Evolutionary conservation across 192 early-diverging fungal species (phyloP).

Genomic region (Entomortierella parvispora): DNA sequence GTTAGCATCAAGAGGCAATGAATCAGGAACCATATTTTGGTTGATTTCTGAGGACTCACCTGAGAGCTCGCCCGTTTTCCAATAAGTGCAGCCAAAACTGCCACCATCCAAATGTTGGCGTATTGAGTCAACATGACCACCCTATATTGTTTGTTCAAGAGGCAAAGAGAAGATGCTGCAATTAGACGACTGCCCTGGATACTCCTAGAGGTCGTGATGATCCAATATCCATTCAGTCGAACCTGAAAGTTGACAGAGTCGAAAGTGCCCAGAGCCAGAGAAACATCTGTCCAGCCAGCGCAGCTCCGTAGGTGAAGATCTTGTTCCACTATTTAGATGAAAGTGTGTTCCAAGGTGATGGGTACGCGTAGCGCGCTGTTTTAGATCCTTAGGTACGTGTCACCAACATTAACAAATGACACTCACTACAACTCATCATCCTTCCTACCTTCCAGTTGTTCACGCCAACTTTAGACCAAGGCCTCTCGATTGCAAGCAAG

Average conservation of each 20-base stretch:
- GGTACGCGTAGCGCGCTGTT: too few relatives aligned
- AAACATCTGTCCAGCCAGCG: slow-evolving; percentile 49
- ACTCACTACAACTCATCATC: too few relatives aligned
- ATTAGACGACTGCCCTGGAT: not conserved
- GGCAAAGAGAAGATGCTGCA: not conserved
- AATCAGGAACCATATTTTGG: not conserved
- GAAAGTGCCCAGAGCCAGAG: slow-evolving; percentile 51
- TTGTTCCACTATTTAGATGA: slow-evolving; percentile 34
- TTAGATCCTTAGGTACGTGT: too few relatives aligned
- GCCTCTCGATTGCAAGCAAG: slow-evolving; percentile 33
- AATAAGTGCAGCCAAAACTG: slow-evolving; percentile 37
- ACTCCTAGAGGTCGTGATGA: too few relatives aligned
- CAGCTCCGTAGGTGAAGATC: slow-evolving; percentile 26
- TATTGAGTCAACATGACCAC: slow-evolving; percentile 56
- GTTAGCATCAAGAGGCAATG: not conserved
- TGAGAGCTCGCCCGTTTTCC: slow-evolving; percentile 35
- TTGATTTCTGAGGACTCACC: slow-evolving; percentile 11
- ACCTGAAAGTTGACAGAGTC: slow-evolving; percentile 44
- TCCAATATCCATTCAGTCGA: too few relatives aligned
- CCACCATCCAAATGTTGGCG: slow-evolving; percentile 53
- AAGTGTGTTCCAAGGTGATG: not conserved
- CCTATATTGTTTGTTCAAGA: slow-evolving; percentile 10
- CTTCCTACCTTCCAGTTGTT: slow-evolving; percentile 47
- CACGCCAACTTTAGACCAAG: slow-evolving; percentile 22
- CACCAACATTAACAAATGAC: too few relatives aligned